Base-by-base conservation (phyloP, 495 filamentous ascomycete genomes). In the Daldinia loculata region DNA sequence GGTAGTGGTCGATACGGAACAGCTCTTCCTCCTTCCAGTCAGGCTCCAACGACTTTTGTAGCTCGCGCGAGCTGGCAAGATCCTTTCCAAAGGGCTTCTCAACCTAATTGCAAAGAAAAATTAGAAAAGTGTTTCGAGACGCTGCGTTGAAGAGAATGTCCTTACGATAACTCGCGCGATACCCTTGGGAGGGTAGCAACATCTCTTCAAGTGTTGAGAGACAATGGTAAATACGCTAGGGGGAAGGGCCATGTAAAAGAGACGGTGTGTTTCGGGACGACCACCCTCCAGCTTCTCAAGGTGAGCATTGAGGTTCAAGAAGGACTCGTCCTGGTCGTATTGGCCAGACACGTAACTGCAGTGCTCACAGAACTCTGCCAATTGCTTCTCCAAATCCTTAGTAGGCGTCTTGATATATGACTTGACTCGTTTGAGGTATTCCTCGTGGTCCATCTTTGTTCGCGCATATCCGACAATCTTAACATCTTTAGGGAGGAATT, bases 21-120 rank as follows among this genome's bases (percentile, higher is more conserved):
- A 98, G 92, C 84, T 99, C 96, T 53, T 99, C 96, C 81, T 99
- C 96, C 77, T 92, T 97, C 96, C 96, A 99, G 84, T 98, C 93
- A 34, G 96, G 96, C 74, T 94, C 93, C 56, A 99, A 86, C 3
- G 96, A 95, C 79, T 93, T 96, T 75, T 98, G 93, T 50, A 99
- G 88, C 76, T 97, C 93, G 57, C 96, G 90, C 48, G 96, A 98
- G 85, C 93, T 97, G 50, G 86, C 87, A 58, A 99, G 87, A 79
- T 99, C 96, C 81, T 98, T 98, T 66, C 96, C 96, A 78, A 99
- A 99, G 27, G 96, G 96, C 84, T 99, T 99, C 89, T 99, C 96
- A 66, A 99, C 91, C 94, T 97, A 62, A 22, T 69, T n/a, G 61
- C 50, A 43, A 27, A 61, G 15, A 51, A 61, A 72, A 56, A 71